phyloP scores from a whole-genome alignment of 176 grass and related monocot species.

The Phoenix dactylifera region DNA sequence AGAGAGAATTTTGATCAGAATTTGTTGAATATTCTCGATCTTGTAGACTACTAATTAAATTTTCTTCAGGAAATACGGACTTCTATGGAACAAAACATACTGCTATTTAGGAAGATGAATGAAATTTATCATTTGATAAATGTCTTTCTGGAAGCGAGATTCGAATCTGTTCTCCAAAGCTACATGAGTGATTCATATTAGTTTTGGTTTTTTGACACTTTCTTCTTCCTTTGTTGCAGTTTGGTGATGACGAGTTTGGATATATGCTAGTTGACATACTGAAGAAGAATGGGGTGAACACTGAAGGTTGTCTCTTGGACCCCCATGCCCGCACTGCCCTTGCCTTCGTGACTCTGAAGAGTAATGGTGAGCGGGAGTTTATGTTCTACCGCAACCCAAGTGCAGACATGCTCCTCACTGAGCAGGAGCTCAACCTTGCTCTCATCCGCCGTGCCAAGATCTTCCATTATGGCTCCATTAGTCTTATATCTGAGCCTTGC shows the following conservation, averaged over 20 bases:
- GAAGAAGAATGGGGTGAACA: constrained; percentile 61
- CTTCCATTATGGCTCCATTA: constrained; percentile 94
- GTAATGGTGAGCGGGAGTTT: constrained; percentile 77
- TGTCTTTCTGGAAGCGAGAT: too few species aligned
- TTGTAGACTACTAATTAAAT: too few species aligned
- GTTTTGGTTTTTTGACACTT: too few species aligned
- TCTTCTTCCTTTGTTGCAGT: constrained; percentile 17
- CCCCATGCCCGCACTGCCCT: constrained; percentile 69
- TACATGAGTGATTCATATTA: too few species aligned
- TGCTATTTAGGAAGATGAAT: too few species aligned
- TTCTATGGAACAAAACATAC: too few species aligned
- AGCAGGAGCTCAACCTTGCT: constrained; percentile 59
- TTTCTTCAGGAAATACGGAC: too few species aligned
- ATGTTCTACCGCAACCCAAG: constrained; percentile 96
- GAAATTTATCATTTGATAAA: too few species aligned
- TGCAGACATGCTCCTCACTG: constrained; percentile 75
- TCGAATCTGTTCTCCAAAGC: too few species aligned
- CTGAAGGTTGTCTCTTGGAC: constrained; percentile 58
- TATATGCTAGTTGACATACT: constrained; percentile 85
- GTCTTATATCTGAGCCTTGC: constrained; percentile 73
- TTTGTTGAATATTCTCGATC: too few species aligned
- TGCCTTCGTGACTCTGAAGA: constrained; percentile 73
- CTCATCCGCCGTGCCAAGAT: constrained; percentile 58
- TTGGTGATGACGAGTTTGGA: constrained; percentile 90
- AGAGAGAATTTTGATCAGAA: too few species aligned